Conservation (phyloP, 2,329 filamentous ascomycete genomes). For the Diplodia mutila region DNA sequence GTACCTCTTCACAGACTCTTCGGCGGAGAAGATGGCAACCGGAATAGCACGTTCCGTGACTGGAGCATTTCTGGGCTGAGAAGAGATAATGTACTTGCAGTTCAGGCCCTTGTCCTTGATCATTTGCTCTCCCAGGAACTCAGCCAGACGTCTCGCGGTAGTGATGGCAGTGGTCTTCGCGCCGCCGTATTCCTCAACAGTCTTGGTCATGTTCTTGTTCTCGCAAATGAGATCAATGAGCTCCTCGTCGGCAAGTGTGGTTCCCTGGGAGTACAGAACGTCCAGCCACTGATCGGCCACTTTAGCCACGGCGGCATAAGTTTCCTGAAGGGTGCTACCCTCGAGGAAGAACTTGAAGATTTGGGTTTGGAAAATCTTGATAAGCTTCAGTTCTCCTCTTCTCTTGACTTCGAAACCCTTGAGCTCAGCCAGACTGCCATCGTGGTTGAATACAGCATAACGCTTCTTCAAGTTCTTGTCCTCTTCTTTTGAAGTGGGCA, state of each 20-base stretch:
- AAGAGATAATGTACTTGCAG: slow-evolving; percentile 99
- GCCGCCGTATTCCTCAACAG: slow-evolving; percentile 89
- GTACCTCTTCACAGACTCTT: slow-evolving; percentile 81
- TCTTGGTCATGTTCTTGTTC: slow-evolving; percentile 97
- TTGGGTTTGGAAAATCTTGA: slow-evolving; percentile 99
- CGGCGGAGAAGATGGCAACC: slow-evolving; percentile 95
- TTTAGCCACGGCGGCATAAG: slow-evolving; percentile 87
- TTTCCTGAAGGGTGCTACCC: slow-evolving; percentile 82
- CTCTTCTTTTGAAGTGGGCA: slow-evolving; percentile 97
- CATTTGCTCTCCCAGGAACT: slow-evolving; percentile 98
- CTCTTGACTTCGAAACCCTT: slow-evolving; percentile 98
- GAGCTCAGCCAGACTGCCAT: slow-evolving; percentile 90
- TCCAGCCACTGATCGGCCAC: slow-evolving; percentile 97
- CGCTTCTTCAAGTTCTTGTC: slow-evolving; percentile 99
- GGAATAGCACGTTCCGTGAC: slow-evolving; percentile 94
- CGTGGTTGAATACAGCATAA: slow-evolving; percentile 98
- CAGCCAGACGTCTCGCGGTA: slow-evolving; percentile 89
- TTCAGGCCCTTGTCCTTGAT: slow-evolving; percentile 98
- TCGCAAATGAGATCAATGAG: slow-evolving; percentile 99
- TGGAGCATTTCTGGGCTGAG: slow-evolving; percentile 81
- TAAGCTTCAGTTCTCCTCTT: slow-evolving; percentile 95
- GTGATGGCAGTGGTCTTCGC: slow-evolving; percentile 99
- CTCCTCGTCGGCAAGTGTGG: slow-evolving; percentile 91
- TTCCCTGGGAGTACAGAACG: slow-evolving; percentile 84
- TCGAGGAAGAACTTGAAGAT: slow-evolving; percentile 99